A percentile compares a stretch with the other conserved stretches of the same genome.
phyloP scores from a whole-genome alignment of 73 alveolate genomes.

The Paramecium tetraurelia region DNA sequence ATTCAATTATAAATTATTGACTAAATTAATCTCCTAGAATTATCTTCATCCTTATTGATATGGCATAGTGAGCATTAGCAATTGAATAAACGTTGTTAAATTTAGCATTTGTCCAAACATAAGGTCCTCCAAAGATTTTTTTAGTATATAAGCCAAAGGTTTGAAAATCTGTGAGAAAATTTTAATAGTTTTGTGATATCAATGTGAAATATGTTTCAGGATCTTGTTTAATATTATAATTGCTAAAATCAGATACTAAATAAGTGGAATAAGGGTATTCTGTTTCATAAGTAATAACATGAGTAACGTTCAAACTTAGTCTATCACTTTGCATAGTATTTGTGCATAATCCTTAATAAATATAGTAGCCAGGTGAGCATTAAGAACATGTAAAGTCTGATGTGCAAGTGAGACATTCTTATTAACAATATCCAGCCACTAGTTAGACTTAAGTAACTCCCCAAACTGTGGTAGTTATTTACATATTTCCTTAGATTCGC shows the following conservation, averaged over 20 bases:
- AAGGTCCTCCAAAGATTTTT: neutral
- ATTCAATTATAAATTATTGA: neutral
- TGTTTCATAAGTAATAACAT: neutral
- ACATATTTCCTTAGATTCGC: neutral
- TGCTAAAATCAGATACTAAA: neutral
- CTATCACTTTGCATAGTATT: neutral
- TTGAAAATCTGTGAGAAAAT: neutral
- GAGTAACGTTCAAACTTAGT: neutral
- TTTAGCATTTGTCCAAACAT: constrained; percentile 6
- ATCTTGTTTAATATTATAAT: neutral
- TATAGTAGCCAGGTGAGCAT: neutral
- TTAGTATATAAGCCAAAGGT: neutral
- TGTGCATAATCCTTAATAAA: neutral
- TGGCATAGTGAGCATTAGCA: neutral
- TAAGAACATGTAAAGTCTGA: neutral
- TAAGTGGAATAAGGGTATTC: neutral
- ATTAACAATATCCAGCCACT: neutral
- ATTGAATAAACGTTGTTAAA: neutral
- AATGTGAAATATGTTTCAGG: neutral
- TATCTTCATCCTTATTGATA: neutral
- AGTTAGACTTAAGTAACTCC: neutral
- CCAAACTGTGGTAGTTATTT: neutral
- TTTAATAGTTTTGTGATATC: neutral
- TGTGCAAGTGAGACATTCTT: neutral
- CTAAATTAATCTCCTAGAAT: neutral